These are phyloP conservation scores for Xylariaceae sp. DNA, from an alignment of 2,329 filamentous ascomycete genomes.

Conservation along the genomic window DNA sequence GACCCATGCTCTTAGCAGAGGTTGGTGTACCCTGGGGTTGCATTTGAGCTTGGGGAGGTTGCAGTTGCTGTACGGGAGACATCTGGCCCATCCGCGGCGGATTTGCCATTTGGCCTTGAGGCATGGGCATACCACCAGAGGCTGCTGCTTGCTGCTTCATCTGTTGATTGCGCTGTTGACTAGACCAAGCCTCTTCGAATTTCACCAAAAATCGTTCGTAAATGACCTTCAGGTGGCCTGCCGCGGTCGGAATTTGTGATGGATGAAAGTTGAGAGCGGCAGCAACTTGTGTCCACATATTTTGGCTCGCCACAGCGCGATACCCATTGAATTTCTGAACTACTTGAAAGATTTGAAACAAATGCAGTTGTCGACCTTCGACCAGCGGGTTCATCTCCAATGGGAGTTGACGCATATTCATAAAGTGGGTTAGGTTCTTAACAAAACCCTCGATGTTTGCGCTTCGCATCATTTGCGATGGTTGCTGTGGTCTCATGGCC, in stretches of 20 bases:
- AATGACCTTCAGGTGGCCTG: constrained; percentile 64
- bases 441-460: constrained; percentile 66
- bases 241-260: constrained; percentile 61
- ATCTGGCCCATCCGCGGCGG: constrained; percentile 39
- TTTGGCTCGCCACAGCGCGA: constrained; percentile 63
- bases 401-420: constrained; percentile 67
- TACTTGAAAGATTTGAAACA: constrained; percentile 73
- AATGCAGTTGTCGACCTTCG: constrained; percentile 67
- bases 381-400: constrained; percentile 73
- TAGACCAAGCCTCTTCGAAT: constrained; percentile 69
- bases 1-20: constrained; percentile 43
- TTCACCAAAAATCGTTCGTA: constrained; percentile 73
- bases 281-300: constrained; percentile 72
- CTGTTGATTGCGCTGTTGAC: constrained; percentile 51
- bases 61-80: constrained; percentile 39
- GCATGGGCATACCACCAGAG: constrained; percentile 30
- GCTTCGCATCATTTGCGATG: constrained; percentile 35
- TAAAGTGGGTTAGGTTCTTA: constrained; percentile 72
- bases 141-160: constrained; percentile 46
- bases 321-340: constrained; percentile 77
- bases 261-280: constrained; percentile 59
- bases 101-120: constrained; percentile 36
- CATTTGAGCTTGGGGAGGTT: constrained; percentile 40
- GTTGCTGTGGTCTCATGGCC: constrained; percentile 45
- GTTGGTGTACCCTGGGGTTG: constrained; percentile 39